Percentiles rank a stretch among this genome's conserved stretches.
These are phyloP conservation scores for Epichloe elymi DNA, from an alignment of 2,329 filamentous ascomycete genomes.

Conservation along the genomic window DNA sequence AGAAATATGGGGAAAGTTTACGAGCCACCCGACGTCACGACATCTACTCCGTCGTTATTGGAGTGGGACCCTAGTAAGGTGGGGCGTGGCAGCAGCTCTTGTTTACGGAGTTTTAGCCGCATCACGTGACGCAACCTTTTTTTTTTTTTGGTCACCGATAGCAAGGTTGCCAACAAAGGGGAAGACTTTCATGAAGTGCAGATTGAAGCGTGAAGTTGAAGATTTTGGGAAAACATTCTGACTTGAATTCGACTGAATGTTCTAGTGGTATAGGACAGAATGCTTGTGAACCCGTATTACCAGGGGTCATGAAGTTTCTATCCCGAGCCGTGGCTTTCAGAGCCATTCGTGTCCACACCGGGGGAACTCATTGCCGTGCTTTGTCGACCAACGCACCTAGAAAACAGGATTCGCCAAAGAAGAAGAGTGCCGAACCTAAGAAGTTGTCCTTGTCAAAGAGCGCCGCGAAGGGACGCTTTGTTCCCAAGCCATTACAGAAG, in stretches of 20 bases:
- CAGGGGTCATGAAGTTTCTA: constrained; percentile 18
- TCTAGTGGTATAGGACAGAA: constrained; percentile 2
- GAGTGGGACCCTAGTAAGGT: neutral
- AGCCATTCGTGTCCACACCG: constrained; percentile 9
- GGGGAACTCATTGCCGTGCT: constrained; percentile 7
- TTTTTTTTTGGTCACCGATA: neutral
- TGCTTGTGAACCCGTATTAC: neutral
- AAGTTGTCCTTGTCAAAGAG: neutral
- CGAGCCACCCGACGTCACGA: constrained; percentile 3
- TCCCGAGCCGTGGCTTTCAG: constrained; percentile 14
- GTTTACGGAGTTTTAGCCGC: too few relatives aligned
- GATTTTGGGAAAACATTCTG: neutral
- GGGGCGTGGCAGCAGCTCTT: neutral
- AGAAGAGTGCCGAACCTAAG: neutral
- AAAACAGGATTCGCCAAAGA: neutral
- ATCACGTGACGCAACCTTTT: constrained; percentile 2
- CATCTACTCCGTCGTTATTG: neutral
- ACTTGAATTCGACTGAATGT: too few relatives aligned
- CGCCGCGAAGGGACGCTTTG: neutral
- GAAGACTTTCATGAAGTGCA: neutral
- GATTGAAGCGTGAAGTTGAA: neutral
- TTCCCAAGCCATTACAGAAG: constrained; percentile 4
- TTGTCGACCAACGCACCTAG: constrained; percentile 14
- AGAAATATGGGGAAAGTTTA: neutral
- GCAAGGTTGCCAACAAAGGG: neutral